Evolutionary conservation across 2,329 filamentous ascomycete genomes (phyloP), one percentile per base, ranked within the genome.

Genomic region (Trichoderma arundinaceum): DNA sequence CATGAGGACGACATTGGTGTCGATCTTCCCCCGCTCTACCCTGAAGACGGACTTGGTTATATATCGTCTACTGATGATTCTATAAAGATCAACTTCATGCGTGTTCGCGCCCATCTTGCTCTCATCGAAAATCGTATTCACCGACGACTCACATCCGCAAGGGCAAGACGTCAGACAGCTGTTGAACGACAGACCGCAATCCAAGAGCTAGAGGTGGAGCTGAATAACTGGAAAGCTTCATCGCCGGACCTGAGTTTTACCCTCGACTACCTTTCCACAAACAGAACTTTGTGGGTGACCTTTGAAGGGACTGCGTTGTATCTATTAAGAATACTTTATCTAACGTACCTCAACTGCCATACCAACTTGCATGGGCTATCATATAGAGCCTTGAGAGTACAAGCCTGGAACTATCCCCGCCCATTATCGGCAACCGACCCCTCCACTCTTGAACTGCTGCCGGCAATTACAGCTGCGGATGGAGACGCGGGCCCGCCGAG

Each of bases 111-210:
- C 13, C 57, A 60, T 33, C 57, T 60, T n/a, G 57, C 57, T 17
- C 57, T 60, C 15, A 60, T 60, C 9, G 43, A 60, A 17, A 48
- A 46, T 19, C 57, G 44, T 22, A 60, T 60, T 7, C 57, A 60
- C 19, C 57, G 57, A 33, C 43, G 57, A 28, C 33, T 60, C 3
- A 60, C 28, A 22, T 60, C 57, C 12, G 57, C 44, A 28, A 60
- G 33, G 4, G 57, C 12, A n/a, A 60, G 46, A 38, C 57, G 57
- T 2, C 44, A 60, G 28, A 39, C 43, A 17, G 10, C 17, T 6
- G 17, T 9, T 1, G 43, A 48, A 15, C 57, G 57, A 4, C 43
- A 49, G 9, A 22, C 8, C 4, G 57, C 57, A 13, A 28, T 60
- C 12, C 44, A 39, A 15, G 57, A 49, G 33, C 3, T 60, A 3